These are phyloP conservation scores for Fraxinus americana DNA, from an alignment of 257 asterid species.

Conservation along the genomic window DNA sequence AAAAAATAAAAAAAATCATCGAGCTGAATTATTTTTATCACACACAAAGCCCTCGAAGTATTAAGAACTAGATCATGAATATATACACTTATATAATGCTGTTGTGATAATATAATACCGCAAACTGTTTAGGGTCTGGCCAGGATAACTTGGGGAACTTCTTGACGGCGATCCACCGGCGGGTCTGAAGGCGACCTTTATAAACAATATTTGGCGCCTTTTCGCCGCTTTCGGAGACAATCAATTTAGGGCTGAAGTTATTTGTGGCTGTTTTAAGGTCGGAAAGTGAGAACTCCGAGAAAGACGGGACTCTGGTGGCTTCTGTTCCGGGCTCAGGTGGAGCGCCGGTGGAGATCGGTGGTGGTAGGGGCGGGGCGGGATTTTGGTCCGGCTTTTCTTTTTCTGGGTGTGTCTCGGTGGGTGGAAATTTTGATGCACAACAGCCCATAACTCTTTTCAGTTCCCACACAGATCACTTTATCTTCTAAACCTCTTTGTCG, in stretches of 20 bases:
- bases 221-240: constrained; percentile 71
- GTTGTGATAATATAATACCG: constrained; percentile 34
- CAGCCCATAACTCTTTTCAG: constrained; percentile 52
- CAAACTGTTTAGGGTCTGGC: constrained; percentile 79
- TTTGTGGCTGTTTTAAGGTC: constrained; percentile 68
- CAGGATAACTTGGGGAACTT: constrained; percentile 63
- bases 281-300: constrained; percentile 47
- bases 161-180: constrained; percentile 70
- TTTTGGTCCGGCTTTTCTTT: constrained; percentile 37
- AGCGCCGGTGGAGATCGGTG: constrained; percentile 7
- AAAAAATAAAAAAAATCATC: not conserved
- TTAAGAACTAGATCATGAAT: not conserved
- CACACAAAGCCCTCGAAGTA: not conserved
- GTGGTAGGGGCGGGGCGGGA: constrained; percentile 27
- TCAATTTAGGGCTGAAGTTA: constrained; percentile 58
- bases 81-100: not conserved
- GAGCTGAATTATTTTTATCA: not conserved
- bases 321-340: constrained; percentile 25
- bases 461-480: not conserved
- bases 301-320: constrained; percentile 44
- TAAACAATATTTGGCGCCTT: constrained; percentile 71
- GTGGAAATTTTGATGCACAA: constrained; percentile 43
- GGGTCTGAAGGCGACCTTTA: constrained; percentile 63
- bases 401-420: constrained; percentile 45
- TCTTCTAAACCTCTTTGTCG: not conserved